Evolutionary conservation across 495 filamentous ascomycete species (phyloP), one percentile per base, ranked within the genome.

Genomic region (Cudoniella acicularis): DNA sequence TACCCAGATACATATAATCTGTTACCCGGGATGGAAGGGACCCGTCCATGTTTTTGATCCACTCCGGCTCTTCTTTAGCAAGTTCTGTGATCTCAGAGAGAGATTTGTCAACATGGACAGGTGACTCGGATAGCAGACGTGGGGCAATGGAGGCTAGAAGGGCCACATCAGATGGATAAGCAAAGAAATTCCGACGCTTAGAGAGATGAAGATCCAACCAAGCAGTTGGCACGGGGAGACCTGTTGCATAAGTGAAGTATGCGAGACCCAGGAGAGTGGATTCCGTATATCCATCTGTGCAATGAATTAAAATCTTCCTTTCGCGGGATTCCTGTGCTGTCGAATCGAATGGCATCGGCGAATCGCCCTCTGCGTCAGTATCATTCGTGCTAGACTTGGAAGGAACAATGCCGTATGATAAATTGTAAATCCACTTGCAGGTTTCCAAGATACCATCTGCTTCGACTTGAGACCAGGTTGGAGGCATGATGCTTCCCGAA

Each of bases 1-100:
- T 98, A 1, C 93, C 93, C 17, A 98, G 79, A 67, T 98, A 98
- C 85, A 98, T 91, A 67, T 97, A 96, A n/a, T 89, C 84, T 22
- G 96, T 70, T 47, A 98, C 83, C 3, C 92, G 82, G 64, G 89
- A 95, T 0, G 94, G 94, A 3, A 98, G 76, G 52, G 89, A 94
- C 4, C 94, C 94, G 64, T 98, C 94, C 67, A 96, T 89, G 42
- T 82, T 83, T 18, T 79, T 73, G 41, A 96, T 82, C 94, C 94
- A 98, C 24, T 79, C 72, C 2, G 93, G 92, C 66, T 88, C 83
- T 11, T 74, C 56, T 42, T 58, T 72, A 9, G 74, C 67, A 22
- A 81, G 62, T 6, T 64, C 63, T 24, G 77, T 77, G 53, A 81
- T 73, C 10, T 79, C 78, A 1, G 62, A 55, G 0, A 78, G 71